Conservation (phyloP, 768 basidiomycete species). For the Mycena indigotica region DNA sequence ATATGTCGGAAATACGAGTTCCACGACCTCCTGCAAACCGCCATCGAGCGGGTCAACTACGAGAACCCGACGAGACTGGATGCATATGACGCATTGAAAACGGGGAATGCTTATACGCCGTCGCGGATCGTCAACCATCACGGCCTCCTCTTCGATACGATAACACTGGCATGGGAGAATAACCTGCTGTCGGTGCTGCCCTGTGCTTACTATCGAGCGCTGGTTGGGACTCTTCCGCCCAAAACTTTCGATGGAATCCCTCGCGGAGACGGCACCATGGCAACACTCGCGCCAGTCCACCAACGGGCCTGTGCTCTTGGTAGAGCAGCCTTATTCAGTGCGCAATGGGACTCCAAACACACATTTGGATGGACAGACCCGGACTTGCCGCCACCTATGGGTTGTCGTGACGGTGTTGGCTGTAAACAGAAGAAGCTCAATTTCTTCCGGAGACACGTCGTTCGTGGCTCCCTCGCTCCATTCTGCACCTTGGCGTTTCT, state of each 20-base stretch:
- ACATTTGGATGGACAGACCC: conserved; percentile 10
- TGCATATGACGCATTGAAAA: conserved; percentile 11
- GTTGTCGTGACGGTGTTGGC: background rate
- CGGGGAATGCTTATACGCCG: conserved; percentile 1
- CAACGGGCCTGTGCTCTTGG: conserved; percentile 13
- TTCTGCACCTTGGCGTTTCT: conserved; percentile 2
- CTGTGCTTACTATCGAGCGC: conserved; percentile 11
- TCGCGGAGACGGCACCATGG: conserved; percentile 10
- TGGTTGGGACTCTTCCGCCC: background rate
- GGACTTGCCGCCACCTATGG: background rate
- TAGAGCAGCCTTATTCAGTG: conserved; percentile 3
- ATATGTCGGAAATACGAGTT: background rate
- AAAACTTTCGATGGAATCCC: conserved; percentile 12
- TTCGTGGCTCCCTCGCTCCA: conserved; percentile 1
- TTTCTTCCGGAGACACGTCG: conserved; percentile 2
- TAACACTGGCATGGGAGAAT: conserved; percentile 15
- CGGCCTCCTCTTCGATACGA: conserved; percentile 9
- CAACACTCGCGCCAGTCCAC: conserved; percentile 6
- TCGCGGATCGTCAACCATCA: conserved; percentile 5
- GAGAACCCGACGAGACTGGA: conserved; percentile 14
- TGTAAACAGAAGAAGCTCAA: conserved; percentile 5
- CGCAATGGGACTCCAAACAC: conserved; percentile 11
- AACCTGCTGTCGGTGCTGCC: conserved; percentile 11
- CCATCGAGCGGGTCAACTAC: conserved; percentile 10
- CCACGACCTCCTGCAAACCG: background rate